These are phyloP conservation scores for Leptographium lundbergii DNA, from an alignment of 2,329 filamentous ascomycete species.

Conservation along the genomic window DNA sequence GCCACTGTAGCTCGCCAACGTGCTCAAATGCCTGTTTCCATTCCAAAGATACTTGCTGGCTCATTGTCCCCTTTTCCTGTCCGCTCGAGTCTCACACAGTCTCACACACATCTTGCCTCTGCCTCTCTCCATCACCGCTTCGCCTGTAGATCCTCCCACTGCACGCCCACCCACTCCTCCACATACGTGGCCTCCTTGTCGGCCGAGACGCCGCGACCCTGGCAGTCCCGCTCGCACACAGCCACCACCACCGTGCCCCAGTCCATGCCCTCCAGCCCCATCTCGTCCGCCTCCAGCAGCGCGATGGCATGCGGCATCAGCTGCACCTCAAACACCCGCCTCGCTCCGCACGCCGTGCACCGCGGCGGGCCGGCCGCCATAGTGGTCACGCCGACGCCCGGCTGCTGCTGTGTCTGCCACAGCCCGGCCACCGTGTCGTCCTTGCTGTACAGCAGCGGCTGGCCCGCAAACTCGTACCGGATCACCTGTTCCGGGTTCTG, in stretches of 20 bases:
- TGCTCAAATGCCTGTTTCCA: background rate
- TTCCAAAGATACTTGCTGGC: background rate
- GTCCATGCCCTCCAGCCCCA: conserved; percentile 78
- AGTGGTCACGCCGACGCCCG: conserved; percentile 15
- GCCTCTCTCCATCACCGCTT: conserved; percentile 18
- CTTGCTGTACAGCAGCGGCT: conserved; percentile 69
- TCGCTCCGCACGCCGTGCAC: conserved; percentile 63
- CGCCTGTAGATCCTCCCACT: conserved; percentile 71
- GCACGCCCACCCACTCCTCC: conserved; percentile 96
- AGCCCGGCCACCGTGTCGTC: conserved; percentile 59
- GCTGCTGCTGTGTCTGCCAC: conserved; percentile 16
- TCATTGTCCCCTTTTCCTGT: background rate
- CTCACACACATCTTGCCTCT: background rate
- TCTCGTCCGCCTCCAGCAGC: conserved; percentile 68
- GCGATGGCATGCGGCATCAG: conserved; percentile 82
- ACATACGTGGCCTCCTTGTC: conserved; percentile 61
- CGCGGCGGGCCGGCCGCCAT: conserved; percentile 45
- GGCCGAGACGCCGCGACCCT: conserved; percentile 41
- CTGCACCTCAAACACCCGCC: conserved; percentile 81
- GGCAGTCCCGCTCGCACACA: conserved; percentile 72
- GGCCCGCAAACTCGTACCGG: conserved; percentile 63
- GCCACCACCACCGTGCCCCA: conserved; percentile 90
- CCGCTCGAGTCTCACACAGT: background rate
- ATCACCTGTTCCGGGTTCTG: conserved; percentile 78
- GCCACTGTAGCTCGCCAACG: background rate